phyloP scores from a whole-genome alignment of 305 asterid species.

The Fraxinus platypoda region DNA sequence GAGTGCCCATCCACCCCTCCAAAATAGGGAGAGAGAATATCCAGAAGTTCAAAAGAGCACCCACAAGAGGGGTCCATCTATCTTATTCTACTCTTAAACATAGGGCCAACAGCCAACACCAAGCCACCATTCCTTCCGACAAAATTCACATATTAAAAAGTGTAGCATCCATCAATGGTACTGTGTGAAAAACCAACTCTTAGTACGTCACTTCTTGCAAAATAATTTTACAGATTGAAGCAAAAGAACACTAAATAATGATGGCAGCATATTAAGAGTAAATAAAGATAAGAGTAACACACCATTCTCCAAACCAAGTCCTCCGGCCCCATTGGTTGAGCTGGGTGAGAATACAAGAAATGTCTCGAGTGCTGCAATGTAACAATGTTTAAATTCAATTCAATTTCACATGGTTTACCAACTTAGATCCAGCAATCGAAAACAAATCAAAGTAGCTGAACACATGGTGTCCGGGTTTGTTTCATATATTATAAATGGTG shows the following conservation, averaged over 20 bases:
- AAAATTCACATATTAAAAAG: neutral
- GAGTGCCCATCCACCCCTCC: neutral
- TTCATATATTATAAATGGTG: neutral
- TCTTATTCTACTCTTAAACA: neutral
- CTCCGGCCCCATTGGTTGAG: constrained; percentile 90
- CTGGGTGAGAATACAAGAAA: constrained; percentile 89
- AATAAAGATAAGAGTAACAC: constrained; percentile 32
- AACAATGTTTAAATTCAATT: constrained; percentile 16
- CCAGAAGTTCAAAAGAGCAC: neutral
- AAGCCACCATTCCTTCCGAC: neutral
- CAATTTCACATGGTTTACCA: constrained; percentile 4
- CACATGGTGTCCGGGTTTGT: neutral
- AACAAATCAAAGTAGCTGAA: neutral
- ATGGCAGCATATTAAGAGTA: neutral
- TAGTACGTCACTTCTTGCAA: neutral
- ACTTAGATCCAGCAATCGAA: neutral
- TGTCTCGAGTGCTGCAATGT: constrained; percentile 75
- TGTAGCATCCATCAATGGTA: neutral
- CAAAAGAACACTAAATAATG: constrained; percentile 6
- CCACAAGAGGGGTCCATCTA: neutral
- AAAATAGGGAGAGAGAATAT: neutral
- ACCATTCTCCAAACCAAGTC: constrained; percentile 99
- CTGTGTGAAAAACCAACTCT: constrained; percentile 2
- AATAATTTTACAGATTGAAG: neutral
- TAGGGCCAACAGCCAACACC: neutral